Base-by-base conservation (phyloP, 257 asterid genomes). In the Buddleja alternifolia region DNA sequence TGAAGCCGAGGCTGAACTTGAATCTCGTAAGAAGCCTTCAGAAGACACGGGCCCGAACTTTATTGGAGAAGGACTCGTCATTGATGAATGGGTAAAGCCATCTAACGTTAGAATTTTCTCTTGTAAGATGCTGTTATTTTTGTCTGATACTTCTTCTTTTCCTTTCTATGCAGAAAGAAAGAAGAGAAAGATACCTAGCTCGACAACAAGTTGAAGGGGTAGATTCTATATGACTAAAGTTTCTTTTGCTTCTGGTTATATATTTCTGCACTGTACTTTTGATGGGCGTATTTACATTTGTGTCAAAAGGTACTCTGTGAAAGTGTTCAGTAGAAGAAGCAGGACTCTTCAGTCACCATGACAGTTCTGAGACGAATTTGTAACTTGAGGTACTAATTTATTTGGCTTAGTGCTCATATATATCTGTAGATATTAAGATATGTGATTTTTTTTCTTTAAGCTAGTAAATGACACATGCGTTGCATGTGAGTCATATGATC, bases 121-220 rank as follows among this genome's bases (percentile, higher is more conserved):
- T 69, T 45, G 14, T 12, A 8, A 69, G 39, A 11, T 19, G 29
- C 24, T 25, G 4, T 45, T 19, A 50, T 46, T 45, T 46, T 15
- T 48, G 10, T 36, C 24, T 14, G 48, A 39, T 24, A 29, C 34
- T n/a, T 44, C 34, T 24, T 61, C 50, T 15, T 12, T 34, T 36
- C 34, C 5, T 57, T 55, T 20, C 47, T 16, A 2, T 40, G 60
- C 46, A 87, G 94, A 87, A 87, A 72, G 94, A 87, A 74, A 74
- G 94, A 84, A 80, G 94, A 70, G 90, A 87, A 69, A 80, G 90
- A 74, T 87, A 87, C 77, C 66, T 87, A 50, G 94, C 94, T 29
- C 84, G 81, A 58, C 88, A 84, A 51, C 88, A 84, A 71, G 84
- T 77, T 19, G 90, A 84, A 58, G 90, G 83, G 24, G 75, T 75